Evolutionary conservation across 257 asterid species (phyloP).

Genomic region (Echites panduratus): DNA sequence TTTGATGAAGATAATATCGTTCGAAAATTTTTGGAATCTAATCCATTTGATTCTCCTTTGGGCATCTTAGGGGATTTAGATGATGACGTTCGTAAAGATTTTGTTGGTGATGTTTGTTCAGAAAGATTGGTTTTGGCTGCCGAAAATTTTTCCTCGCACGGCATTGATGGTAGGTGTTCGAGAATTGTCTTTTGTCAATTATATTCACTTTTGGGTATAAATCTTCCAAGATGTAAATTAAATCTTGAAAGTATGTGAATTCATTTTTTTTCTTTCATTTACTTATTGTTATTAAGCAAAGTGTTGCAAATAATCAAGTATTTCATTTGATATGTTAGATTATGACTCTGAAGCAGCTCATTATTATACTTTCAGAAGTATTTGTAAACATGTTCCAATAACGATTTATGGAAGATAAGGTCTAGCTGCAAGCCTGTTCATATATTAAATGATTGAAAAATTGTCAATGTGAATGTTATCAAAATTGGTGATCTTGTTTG

Average conservation of each 20-base stretch:
- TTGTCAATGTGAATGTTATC: neutral
- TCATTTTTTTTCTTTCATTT: neutral
- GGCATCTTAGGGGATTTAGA: neutral
- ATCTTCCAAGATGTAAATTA: neutral
- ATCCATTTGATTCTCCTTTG: slow-evolving; percentile 5
- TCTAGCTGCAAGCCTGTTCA: neutral
- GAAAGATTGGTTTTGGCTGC: neutral
- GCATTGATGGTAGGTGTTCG: neutral
- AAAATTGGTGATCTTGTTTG: neutral
- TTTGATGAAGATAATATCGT: neutral
- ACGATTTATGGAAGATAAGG: neutral
- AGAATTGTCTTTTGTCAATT: neutral
- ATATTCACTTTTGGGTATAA: neutral
- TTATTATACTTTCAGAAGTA: neutral
- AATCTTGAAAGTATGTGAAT: neutral
- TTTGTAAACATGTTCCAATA: neutral
- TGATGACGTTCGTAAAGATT: neutral
- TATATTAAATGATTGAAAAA: too few relatives aligned
- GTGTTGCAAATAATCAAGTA: neutral
- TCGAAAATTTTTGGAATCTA: neutral
- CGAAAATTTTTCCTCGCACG: slow-evolving; percentile 9
- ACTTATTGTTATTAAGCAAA: neutral
- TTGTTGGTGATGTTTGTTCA: neutral
- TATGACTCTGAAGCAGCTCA: neutral
- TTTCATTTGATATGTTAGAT: neutral